Evolutionary conservation across 1,139 yeast genomes (phyloP).

Genomic region (Casaregolazyma suthepensis): DNA sequence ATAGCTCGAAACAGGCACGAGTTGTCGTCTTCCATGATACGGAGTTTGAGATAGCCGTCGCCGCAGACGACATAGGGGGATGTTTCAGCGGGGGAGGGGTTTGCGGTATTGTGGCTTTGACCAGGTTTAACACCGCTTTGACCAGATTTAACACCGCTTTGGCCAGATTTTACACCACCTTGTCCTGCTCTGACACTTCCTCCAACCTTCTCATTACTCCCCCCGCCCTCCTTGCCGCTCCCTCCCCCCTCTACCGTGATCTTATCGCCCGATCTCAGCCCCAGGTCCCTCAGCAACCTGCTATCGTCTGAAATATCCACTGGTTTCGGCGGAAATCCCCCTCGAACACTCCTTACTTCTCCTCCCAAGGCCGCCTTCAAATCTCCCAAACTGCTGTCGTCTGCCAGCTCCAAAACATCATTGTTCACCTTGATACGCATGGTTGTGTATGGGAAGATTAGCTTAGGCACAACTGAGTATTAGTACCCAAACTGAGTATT

Average conservation of each 20-base stretch:
- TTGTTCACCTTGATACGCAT: conserved; percentile 8
- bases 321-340: conserved; percentile 58
- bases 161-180: no score
- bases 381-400: conserved; percentile 26
- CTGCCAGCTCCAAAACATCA: conserved; percentile 19
- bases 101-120: no score
- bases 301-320: conserved; percentile 32
- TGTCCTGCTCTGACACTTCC: background rate
- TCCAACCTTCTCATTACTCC: background rate
- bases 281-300: conserved; percentile 34
- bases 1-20: conserved; percentile 73
- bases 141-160: no score
- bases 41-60: conserved; percentile 38
- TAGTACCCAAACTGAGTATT: no score
- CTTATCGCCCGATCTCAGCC: conserved; percentile 55
- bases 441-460: background rate
- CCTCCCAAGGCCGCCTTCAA: conserved; percentile 17
- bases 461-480: no score
- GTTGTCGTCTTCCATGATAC: conserved; percentile 72
- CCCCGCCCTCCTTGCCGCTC: background rate
- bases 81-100: no score
- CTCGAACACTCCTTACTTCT: conserved; percentile 32
- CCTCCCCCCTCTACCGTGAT: conserved; percentile 33
- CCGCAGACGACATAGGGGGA: conserved; percentile 13
- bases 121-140: no score